phyloP scores from a whole-genome alignment of 1,139 yeast genomes.

The Scheffersomyces segobiensis region DNA sequence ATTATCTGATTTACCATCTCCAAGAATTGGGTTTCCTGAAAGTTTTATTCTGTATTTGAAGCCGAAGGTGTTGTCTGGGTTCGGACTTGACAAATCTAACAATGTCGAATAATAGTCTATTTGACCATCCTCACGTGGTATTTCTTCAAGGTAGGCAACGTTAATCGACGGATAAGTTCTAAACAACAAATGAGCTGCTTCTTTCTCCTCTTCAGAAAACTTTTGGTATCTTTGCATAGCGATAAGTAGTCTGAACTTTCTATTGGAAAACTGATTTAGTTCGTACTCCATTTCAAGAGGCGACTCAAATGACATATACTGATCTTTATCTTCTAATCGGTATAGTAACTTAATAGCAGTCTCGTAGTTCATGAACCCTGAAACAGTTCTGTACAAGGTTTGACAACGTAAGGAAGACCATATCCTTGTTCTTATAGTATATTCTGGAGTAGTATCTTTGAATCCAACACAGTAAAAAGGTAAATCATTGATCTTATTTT shows the following conservation, averaged over 20 bases:
- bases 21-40: conserved; percentile 85
- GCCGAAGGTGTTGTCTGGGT: conserved; percentile 35
- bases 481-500: conserved; percentile 51
- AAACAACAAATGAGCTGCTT: conserved; percentile 56
- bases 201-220: conserved; percentile 53
- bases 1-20: conserved; percentile 89
- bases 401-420: conserved; percentile 85
- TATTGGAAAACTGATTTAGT: conserved; percentile 51
- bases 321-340: conserved; percentile 59
- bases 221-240: conserved; percentile 68
- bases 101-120: conserved; percentile 58
- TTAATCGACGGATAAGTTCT: conserved; percentile 62
- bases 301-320: conserved; percentile 18
- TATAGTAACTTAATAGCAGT: conserved; percentile 67
- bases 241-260: conserved; percentile 68
- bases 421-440: conserved; percentile 65
- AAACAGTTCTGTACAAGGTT: conserved; percentile 72
- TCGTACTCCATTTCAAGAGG: conserved; percentile 39
- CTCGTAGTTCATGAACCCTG: conserved; percentile 74
- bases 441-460: conserved; percentile 60
- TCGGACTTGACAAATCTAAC: conserved; percentile 51
- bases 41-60: conserved; percentile 58
- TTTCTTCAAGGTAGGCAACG: conserved; percentile 61
- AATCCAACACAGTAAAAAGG: conserved; percentile 77
- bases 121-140: conserved; percentile 27